These are phyloP conservation scores for Angomonas ambiguus DNA, from an alignment of 208 protist species.

Conservation along the genomic window DNA sequence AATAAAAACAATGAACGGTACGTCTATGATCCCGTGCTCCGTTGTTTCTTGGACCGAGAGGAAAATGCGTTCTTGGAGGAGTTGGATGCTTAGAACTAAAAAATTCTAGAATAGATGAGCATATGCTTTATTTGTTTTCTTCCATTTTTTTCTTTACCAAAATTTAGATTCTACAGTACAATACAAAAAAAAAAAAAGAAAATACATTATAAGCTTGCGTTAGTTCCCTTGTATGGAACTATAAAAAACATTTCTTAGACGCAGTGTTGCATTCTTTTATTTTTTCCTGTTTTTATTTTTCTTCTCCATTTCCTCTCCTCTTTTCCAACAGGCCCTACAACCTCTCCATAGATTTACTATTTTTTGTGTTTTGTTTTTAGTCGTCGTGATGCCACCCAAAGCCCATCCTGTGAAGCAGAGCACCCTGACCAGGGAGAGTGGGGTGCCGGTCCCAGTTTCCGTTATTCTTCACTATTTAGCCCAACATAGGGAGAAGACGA, in stretches of 20 bases:
- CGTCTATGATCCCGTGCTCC: conserved; percentile 71
- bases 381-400: not conserved
- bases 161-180: not conserved
- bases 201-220: no score
- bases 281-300: conserved; percentile 16
- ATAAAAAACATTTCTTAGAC: no score
- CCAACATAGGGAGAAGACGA: not conserved
- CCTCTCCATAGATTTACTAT: no score
- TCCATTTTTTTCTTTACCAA: conserved; percentile 5
- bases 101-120: no score
- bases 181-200: not conserved
- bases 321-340: not conserved
- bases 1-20: conserved; percentile 17
- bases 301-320: conserved; percentile 16
- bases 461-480: conserved; percentile 20
- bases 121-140: not conserved
- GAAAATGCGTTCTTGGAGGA: conserved; percentile 43
- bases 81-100: not conserved
- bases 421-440: not conserved
- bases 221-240: no score
- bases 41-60: conserved; percentile 62
- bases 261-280: not conserved
- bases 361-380: no score
- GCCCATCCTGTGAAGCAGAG: not conserved
- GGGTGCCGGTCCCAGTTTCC: conserved; percentile 22